Base-by-base conservation (phyloP, 2,329 filamentous ascomycete species). In the Penicillium sp. region DNA sequence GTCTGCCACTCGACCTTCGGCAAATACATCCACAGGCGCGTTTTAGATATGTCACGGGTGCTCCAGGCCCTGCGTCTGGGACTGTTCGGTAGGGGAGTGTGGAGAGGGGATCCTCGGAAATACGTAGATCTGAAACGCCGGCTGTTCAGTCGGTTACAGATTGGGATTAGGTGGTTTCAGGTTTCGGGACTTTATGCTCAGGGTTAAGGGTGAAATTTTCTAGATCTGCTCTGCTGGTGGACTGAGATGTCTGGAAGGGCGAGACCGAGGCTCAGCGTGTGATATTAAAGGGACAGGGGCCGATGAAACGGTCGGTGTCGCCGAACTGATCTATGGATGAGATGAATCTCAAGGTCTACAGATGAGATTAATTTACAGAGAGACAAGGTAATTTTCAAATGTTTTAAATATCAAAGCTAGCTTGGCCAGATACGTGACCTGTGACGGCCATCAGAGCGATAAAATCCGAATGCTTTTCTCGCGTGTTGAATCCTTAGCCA, bases 391-490 rank as follows among this genome's bases (percentile, higher is more conserved):
- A 37, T 11, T 24, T 37, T 37, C 35, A 37, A 11, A 41, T 23
- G 5, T n/a, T 14, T 41, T n/a, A 10, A 31, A 34, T 34, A 34
- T 34, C 31, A 34, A 34, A 18, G 16, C 9, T 18, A 18, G 13
- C 13, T 9, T 20, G 16, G 8, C 14, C 6, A 34, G 14, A 32
- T 16, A 14, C 8, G 8, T 26, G 24, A 16, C 29, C 29, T n/a
- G 31, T 18, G 14, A 28, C 20, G 32, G 35, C 31, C 16, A 34
- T 24, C 32, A 18, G 28, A 38, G 24, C 39, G 34, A 36, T 47
- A 27, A 35, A 32, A 36, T 32, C 38, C 48, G 37, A 47, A 42
- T 13, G 28, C 44, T 51, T 51, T 45, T 42, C 20, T 40, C 10
- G 18, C 23, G 18, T 28, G 24, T 24, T 40, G 3, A 18, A 28